Evolutionary conservation across 495 filamentous ascomycete species (phyloP).

Genomic region (Penicillium pulvis): DNA sequence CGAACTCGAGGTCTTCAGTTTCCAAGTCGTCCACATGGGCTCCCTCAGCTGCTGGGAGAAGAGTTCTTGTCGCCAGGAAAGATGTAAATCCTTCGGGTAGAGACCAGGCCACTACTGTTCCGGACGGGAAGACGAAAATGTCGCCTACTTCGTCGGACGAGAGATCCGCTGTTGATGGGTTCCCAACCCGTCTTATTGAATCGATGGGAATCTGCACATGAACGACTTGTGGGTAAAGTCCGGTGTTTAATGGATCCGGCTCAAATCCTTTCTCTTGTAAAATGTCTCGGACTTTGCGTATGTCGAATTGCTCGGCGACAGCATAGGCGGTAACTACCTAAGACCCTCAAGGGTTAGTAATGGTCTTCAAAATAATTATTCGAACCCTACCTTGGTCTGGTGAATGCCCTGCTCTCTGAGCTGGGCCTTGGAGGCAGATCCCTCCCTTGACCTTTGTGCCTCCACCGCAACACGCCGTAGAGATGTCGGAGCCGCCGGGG

Average conservation of each 20-base stretch:
- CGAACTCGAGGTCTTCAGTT: slow-evolving; percentile 87
- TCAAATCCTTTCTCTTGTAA: slow-evolving; percentile 70
- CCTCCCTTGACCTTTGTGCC: slow-evolving; percentile 59
- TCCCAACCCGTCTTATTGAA: slow-evolving; percentile 51
- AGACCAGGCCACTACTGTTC: slow-evolving; percentile 91
- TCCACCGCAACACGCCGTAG: slow-evolving; percentile 60
- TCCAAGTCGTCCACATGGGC: slow-evolving; percentile 70
- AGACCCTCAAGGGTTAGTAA: slow-evolving; percentile 1
- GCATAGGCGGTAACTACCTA: slow-evolving; percentile 79
- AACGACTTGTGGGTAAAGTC: slow-evolving; percentile 66
- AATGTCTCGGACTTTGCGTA: slow-evolving; percentile 69
- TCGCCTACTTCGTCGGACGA: slow-evolving; percentile 71
- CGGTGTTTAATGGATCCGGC: slow-evolving; percentile 61
- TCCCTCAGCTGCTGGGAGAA: slow-evolving; percentile 74
- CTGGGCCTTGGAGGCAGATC: slow-evolving; percentile 40
- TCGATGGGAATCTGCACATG: slow-evolving; percentile 62
- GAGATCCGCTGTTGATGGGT: slow-evolving; percentile 59
- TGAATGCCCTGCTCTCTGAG: slow-evolving; percentile 45
- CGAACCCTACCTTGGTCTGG: slow-evolving; percentile 40
- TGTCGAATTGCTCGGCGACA: slow-evolving; percentile 83
- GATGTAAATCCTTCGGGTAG: slow-evolving; percentile 70
- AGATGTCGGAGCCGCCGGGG: slow-evolving; percentile 55
- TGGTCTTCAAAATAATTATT: not conserved
- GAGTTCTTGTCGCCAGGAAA: slow-evolving; percentile 69
- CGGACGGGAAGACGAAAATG: slow-evolving; percentile 95